Conservation (phyloP, 306 rosid genomes). For the Leucaena leucocephala region DNA sequence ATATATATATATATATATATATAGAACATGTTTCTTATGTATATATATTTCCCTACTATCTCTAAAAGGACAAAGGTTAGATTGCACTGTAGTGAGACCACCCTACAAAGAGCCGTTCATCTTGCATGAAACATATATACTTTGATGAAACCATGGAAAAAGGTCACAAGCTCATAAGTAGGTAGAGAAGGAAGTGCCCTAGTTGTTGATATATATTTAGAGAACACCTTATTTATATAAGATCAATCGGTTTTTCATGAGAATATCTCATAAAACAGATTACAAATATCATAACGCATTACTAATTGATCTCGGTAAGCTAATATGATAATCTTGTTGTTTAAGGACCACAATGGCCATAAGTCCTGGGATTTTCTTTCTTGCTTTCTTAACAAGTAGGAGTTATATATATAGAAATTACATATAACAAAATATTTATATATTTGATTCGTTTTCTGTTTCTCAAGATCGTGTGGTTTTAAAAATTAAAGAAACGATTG, state of each 20-base stretch:
- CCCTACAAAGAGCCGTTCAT: constrained; percentile 37
- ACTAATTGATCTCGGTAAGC: not conserved
- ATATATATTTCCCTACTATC: constrained; percentile 3
- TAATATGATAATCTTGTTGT: not conserved
- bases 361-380: not conserved
- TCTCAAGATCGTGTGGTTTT: constrained; percentile 33
- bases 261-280: constrained; percentile 30
- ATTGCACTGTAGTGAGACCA: constrained; percentile 44
- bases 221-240: too few relatives aligned
- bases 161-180: constrained; percentile 30
- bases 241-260: constrained; percentile 15
- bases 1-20: not conserved
- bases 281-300: not conserved
- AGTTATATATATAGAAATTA: not conserved
- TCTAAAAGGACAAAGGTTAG: constrained; percentile 36
- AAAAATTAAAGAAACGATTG: constrained; percentile 3
- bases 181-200: constrained; percentile 15
- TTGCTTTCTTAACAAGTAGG: not conserved
- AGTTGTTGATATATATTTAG: constrained; percentile 6
- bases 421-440: not conserved
- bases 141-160: constrained; percentile 25
- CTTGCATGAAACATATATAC: constrained; percentile 28
- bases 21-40: not conserved
- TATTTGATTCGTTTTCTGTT: constrained; percentile 17
- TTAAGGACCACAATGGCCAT: constrained; percentile 32